Evolutionary conservation across 2,329 filamentous ascomycete species (phyloP), one percentile per base, ranked within the genome.

Genomic region (Dothideomycetidae sp.): DNA sequence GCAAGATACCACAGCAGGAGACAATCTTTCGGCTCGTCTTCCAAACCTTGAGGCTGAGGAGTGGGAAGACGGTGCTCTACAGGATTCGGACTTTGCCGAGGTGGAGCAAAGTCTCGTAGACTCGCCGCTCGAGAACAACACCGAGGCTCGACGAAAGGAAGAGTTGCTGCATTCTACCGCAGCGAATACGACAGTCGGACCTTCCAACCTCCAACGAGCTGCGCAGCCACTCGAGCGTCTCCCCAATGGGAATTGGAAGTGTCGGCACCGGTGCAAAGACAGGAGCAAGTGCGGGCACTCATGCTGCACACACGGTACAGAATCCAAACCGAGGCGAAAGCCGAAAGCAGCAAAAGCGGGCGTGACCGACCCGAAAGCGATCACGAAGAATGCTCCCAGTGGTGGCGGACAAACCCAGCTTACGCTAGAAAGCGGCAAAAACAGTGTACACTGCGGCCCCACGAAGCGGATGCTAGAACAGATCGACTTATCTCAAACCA

Each of bases 211-310:
- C 19, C 23, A 33, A 23, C 44, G 47, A 21, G 57, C 67, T 32
- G 66, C 73, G 3, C 52, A 59, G 1, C 67, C 66, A 46, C 66
- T 85, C 43, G 56, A 64, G 0, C 15, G 21, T 13, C 29, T 38
- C 4, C 28, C 29, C 5, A 86, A 81, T 49, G 81, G 80, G 0
- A 81, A 69, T 49, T 86, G 77, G 73, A 67, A 68, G 23, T 88
- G 81, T 56, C 78, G 78, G 41, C 81, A 88, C 50, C 56, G 56
- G 12, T 86, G 81, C 59, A 73, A 70, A 47, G 63, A 77, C 46
- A 75, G 71, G 46, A 59, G 53, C 28, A 57, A 51, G 7, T 86
- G 81, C 55, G 81, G 74, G 46, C 81, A 88, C 48, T 56, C 69
- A 23, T 88, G 81, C 49, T 88, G 81, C 49, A 68, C 68, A 15